These are phyloP conservation scores for Patellifolia procumbens DNA, from an alignment of 179 eudicot genomes.

Conservation along the genomic window DNA sequence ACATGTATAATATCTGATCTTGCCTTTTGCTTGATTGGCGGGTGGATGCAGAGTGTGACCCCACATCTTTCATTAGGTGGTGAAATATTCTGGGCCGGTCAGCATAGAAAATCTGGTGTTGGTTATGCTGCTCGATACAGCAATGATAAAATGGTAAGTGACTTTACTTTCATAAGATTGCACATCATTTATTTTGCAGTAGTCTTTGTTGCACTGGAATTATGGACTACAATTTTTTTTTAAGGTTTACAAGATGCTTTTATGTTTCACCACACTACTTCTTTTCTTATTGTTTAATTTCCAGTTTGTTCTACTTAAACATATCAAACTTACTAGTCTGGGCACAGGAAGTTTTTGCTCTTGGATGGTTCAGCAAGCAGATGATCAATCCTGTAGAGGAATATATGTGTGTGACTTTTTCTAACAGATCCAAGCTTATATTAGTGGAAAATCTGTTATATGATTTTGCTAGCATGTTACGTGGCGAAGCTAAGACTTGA, in stretches of 20 bases:
- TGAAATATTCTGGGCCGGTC: conserved; percentile 95
- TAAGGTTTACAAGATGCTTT: not conserved
- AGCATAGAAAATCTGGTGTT: conserved; percentile 85
- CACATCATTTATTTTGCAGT: not conserved
- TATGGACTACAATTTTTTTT: too few species aligned
- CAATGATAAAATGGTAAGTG: conserved; percentile 75
- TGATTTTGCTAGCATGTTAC: too few species aligned
- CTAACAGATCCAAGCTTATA: not conserved
- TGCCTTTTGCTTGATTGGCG: not conserved
- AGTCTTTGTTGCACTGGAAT: not conserved
- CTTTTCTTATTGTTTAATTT: not conserved
- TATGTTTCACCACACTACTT: not conserved
- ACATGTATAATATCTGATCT: not conserved
- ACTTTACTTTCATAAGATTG: conserved; percentile 1
- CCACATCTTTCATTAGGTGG: conserved; percentile 85
- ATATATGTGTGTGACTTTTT: not conserved
- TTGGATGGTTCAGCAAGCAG: not conserved
- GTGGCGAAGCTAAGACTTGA: too few species aligned
- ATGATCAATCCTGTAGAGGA: not conserved
- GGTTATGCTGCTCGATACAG: conserved; percentile 91
- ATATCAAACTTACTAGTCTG: not conserved
- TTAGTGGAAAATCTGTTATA: not conserved
- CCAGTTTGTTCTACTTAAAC: not conserved
- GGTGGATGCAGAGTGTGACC: conserved; percentile 72
- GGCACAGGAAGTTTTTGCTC: not conserved